Evolutionary conservation across 495 filamentous ascomycete genomes (phyloP).

Genomic region (Hyaloscypha variabilis): DNA sequence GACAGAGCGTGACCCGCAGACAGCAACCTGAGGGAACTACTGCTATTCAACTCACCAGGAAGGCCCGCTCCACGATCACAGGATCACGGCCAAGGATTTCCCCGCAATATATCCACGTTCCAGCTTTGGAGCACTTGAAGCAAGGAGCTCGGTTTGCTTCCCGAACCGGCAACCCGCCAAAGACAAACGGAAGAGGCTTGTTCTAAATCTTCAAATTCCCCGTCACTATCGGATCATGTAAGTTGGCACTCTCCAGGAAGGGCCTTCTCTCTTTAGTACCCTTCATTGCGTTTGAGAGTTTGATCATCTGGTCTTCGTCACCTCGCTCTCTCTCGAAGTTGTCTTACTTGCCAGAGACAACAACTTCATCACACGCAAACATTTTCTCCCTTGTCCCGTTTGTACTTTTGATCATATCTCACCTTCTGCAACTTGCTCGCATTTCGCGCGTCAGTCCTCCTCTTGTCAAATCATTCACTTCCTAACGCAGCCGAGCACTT

Average conservation of each 20-base stretch:
- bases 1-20: not conserved
- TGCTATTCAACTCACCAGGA: not conserved
- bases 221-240: not conserved
- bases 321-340: not conserved
- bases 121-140: not conserved
- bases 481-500: not conserved
- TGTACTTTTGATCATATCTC: not conserved
- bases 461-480: not conserved
- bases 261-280: not conserved
- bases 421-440: not conserved
- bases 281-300: not conserved
- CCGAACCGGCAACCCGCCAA: not conserved
- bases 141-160: not conserved
- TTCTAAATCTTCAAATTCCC: not conserved
- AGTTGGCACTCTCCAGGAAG: constrained; percentile 3
- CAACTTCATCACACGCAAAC: not conserved
- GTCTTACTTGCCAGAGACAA: not conserved
- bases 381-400: not conserved
- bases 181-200: constrained; percentile 5
- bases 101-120: not conserved
- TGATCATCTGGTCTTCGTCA: not conserved
- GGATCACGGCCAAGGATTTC: not conserved
- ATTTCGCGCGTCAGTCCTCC: not conserved
- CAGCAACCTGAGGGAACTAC: not conserved
- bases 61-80: not conserved